Base-by-base conservation (phyloP, 139 green algal species). In the Tetradesmus lagerheimii region DNA sequence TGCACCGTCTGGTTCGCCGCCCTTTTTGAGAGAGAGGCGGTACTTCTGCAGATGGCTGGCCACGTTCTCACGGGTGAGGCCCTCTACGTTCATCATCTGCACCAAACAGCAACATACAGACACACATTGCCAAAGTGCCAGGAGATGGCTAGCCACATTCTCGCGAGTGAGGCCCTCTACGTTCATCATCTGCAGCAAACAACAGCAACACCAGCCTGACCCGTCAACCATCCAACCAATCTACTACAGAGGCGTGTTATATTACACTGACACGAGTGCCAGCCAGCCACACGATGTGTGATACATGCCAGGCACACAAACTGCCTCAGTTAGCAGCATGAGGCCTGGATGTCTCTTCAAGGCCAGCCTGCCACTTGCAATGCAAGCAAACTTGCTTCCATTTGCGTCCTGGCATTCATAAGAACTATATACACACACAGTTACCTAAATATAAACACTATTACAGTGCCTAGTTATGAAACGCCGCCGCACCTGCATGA, bases 31-130 rank as follows among this genome's bases (percentile, higher is more conserved):
- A 62, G 92, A 93, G 29, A 94, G 86, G 37, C 97, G 95, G 93
- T 98, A 98, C 93, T 99, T 99, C 90, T 99, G 97, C 39, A 99
- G 92, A 87, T 99, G 97, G 77, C 89, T 96, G 31, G 97, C 97
- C 43, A 99, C 97, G 87, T 99, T 99, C 87, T 99, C 97, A 14
- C 97, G 92, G 1, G 97, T 99, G 80, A 99, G 93, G 47, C 97
- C 97, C 20, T 97, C 95, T 18, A 99, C 96, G n/a, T 95, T 95
- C 97, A 99, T 71, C 18, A 71, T 71, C 57, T 71, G 57, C 57
- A 71, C n/a, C n/a, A 57, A 12, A 57, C 45, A 57, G 45, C 14
- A 12, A 57, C 11, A 57, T 12, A 57, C 45, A 12, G 45, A n/a
- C n/a, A n/a, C 45, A 12, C 45, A 57, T 57, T 57, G 45, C 45